Conservation (phyloP, 306 rosid species). For the Herpetospermum pedunculosum region DNA sequence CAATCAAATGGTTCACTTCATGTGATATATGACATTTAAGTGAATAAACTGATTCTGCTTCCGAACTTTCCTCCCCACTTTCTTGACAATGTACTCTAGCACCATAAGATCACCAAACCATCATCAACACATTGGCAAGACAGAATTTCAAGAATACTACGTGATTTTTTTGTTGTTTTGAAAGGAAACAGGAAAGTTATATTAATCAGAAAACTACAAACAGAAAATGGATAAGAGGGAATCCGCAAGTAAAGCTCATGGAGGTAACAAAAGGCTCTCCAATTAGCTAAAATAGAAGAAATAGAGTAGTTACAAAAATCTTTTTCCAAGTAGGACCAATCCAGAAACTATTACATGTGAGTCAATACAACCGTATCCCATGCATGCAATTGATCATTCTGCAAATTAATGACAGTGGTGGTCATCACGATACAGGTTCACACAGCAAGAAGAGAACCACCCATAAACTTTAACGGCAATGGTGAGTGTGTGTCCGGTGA, state of each 20-base stretch:
- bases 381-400: background rate
- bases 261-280: background rate
- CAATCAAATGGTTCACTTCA: constrained; percentile 95
- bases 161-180: background rate
- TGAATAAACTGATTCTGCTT: constrained; percentile 86
- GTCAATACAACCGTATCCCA: background rate
- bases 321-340: background rate
- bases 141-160: background rate
- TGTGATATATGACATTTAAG: constrained; percentile 99
- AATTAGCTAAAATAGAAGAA: background rate
- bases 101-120: constrained; percentile 19
- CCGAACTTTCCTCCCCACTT: constrained; percentile 96
- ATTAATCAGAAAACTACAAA: background rate
- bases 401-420: background rate
- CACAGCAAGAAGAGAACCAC: background rate
- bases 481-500: background rate
- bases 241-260: background rate
- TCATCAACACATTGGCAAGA: constrained; percentile 5
- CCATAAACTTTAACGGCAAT: background rate
- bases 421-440: background rate
- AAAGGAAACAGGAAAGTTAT: background rate
- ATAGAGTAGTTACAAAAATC: background rate
- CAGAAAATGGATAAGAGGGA: background rate
- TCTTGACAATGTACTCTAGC: constrained; percentile 80
- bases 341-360: background rate